Base-by-base conservation (phyloP, 1,284 basidiomycete genomes). In the Melanopsichium pennsylvanicum region DNA sequence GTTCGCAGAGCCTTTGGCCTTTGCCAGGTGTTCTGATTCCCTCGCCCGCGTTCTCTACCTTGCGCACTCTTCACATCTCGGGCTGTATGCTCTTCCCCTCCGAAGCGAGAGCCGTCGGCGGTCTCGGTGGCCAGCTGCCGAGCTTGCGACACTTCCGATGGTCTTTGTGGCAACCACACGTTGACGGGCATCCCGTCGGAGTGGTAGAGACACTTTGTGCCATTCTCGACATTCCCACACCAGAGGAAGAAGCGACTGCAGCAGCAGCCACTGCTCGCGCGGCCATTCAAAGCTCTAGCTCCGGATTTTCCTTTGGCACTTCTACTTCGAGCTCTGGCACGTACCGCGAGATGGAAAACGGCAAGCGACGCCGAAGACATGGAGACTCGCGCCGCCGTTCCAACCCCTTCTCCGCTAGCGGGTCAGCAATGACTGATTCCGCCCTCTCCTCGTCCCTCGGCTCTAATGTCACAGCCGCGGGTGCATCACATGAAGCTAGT, bases 81-180 rank as follows among this genome's bases (percentile, higher is more conserved):
- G 71, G 71, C 10, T 70, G 67, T 55, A 73, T 73, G 71, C 71
- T 73, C 16, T 73, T 73, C 45, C 54, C 58, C 3, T 58, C 59
- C 16, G 71, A 73, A 15, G 68, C 68, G 19, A 51, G 43, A 25
- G 68, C 71, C 2, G 51, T 73, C 4, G 68, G 64, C n/a, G 68
- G 69, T 15, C 29, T 61, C n/a, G 64, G 61, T 13, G 60, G 63
- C 7, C 64, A 66, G 41, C 39, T 73, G 26, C 71, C 71, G 8
- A 63, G 37, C 22, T 35, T 73, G 50, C 56, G 70, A 11, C 63
- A 73, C 33, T 61, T 73, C 45, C 45, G 58, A 29, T 73, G 71
- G 71, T 69, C 70, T 13, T 51, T 72, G 1, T 72, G 70, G 66
- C 63, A 70, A 35, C 64, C 60, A 16, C 70, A 72, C 44, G 48